These are phyloP conservation scores for Closterium sp. DNA, from an alignment of 139 green algal genomes.

Conservation along the genomic window DNA sequence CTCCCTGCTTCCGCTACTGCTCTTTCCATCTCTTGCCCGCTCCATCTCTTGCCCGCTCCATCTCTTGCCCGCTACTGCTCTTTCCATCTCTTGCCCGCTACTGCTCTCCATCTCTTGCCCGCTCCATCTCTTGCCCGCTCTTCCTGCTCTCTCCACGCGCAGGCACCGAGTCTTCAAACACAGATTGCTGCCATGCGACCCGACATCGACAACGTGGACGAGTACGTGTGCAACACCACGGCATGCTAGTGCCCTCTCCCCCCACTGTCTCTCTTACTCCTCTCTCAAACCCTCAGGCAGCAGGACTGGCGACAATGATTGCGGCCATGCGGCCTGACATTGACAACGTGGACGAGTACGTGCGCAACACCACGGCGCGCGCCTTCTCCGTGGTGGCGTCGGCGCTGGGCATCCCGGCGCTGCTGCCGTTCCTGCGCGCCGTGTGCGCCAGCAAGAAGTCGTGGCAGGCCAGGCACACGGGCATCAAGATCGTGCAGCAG, in stretches of 20 bases:
- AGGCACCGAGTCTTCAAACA: constrained; percentile 79
- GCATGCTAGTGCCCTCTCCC: background rate
- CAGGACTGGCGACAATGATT: constrained; percentile 94
- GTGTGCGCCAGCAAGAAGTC: constrained; percentile 96
- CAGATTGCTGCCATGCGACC: constrained; percentile 99
- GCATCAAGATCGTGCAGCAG: constrained; percentile 99
- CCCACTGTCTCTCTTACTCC: background rate
- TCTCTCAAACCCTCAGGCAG: constrained; percentile 49
- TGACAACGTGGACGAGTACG: constrained; percentile 99
- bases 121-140: background rate
- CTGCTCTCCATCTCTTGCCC: background rate
- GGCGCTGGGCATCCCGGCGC: constrained; percentile 91
- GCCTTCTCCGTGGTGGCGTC: constrained; percentile 88
- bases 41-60: background rate
- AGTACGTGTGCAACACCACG: constrained; percentile 94
- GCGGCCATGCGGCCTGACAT: constrained; percentile 98
- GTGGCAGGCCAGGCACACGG: constrained; percentile 96
- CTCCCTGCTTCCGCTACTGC: too few relatives aligned
- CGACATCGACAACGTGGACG: constrained; percentile 99
- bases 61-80: background rate
- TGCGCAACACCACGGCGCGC: constrained; percentile 92
- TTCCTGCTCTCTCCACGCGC: background rate
- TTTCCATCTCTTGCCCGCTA: background rate
- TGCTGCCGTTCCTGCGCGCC: constrained; percentile 98
- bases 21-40: background rate